A percentile compares a stretch with the other conserved stretches of the same genome.
Conservation (phyloP, 345 rosid species). For the Syzygium aromaticum region DNA sequence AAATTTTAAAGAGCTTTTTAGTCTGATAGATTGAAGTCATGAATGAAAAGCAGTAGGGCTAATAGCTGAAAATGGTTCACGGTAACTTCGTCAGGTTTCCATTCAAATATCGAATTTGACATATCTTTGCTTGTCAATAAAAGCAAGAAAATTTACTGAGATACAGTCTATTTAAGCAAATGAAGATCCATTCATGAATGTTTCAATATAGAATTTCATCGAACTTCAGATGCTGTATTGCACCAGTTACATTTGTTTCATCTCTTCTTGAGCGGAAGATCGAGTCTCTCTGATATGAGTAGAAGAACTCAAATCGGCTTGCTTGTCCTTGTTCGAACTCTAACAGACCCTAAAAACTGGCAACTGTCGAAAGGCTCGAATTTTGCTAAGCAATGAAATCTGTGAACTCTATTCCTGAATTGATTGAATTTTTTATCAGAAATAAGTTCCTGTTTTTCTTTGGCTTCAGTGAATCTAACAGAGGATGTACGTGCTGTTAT, state of each 20-base stretch:
- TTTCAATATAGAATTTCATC: not conserved
- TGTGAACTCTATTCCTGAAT: not conserved
- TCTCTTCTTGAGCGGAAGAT: not conserved
- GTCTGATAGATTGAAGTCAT: conserved; percentile 13
- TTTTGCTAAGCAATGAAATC: not conserved
- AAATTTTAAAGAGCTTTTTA: conserved; percentile 37
- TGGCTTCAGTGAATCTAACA: not conserved
- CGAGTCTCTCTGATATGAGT: not conserved
- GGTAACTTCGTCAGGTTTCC: not conserved
- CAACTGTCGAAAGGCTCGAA: not conserved
- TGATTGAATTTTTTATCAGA: not conserved
- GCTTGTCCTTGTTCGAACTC: not conserved
- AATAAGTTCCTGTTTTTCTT: not conserved
- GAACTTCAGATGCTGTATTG: not conserved
- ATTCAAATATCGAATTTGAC: not conserved
- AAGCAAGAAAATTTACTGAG: not conserved
- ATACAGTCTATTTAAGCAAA: not conserved
- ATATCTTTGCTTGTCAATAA: not conserved
- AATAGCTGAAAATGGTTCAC: not conserved
- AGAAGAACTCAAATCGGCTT: not conserved
- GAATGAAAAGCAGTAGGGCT: not conserved
- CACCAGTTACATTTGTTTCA: not conserved
- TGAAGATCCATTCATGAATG: not conserved
- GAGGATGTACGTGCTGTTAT: not conserved
- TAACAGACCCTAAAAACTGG: not conserved